Evolutionary conservation across 1,139 yeast genomes (phyloP), one percentile per base, ranked within the genome.

Genomic region (Dujonia santamariae): DNA sequence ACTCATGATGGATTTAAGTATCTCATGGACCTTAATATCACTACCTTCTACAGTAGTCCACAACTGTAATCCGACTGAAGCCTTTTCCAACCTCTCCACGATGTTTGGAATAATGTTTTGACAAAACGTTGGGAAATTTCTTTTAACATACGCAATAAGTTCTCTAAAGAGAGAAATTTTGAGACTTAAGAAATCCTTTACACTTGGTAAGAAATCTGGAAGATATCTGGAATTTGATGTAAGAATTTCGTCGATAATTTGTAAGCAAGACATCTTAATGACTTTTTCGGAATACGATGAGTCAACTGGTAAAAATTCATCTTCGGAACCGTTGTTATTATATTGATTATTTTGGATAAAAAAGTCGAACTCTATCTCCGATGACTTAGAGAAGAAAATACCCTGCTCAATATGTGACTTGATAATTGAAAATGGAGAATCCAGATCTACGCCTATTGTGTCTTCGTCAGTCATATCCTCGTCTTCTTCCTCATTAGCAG

Each of bases 401-500:
- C 87, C 95, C 55, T 88, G 97, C 47, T 84, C 94, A 19, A 88
- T 73, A 44, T 79, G 87, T 0, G 87, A 74, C 50, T 81, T 82
- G 30, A 82, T 67, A 37, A 78, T 63, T 5, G 67, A 56, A 3
- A 65, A 43, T 1, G 68, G 63, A 17, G 41, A 34, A 6, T 27
- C 37, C 5, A 7, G 9, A 3, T 15, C 6, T 2, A 19, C 24
- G 4, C 15, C 13, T 6, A 4, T 16, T 7, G 30, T 11, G 21
- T 6, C 9, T 11, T 12, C 19, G 13, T 45, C 50, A n/a, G 36
- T 40, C 21, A 27, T 43, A 8, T 30, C 43, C 6, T 37, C 41
- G 22, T 38, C 51, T 26, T 48, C 62, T 32, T 47, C 57, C 4
- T 17, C 13, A 12, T 15, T n/a, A 3, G 49, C 42, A n/a, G n/a